phyloP scores from a whole-genome alignment of 2,329 filamentous ascomycete species.

The Fusarium cyanostomum region DNA sequence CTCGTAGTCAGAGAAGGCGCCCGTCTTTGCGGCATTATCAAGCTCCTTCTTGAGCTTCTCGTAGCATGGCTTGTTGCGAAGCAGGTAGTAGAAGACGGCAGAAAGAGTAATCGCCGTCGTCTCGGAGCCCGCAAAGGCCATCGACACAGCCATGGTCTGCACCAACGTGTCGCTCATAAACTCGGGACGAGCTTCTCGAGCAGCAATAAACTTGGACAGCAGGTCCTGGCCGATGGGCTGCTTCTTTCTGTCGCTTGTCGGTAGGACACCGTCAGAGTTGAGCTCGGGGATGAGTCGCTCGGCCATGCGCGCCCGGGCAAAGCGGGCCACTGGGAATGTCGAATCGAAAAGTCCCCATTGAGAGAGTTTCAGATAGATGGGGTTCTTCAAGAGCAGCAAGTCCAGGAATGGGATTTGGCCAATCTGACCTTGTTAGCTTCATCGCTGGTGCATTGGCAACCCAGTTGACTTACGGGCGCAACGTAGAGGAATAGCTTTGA shows the following conservation, averaged over 20 bases:
- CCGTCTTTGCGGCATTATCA: constrained; percentile 64
- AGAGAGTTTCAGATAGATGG: constrained; percentile 73
- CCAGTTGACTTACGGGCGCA: constrained; percentile 62
- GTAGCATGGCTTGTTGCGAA: constrained; percentile 69
- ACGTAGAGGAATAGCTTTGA: constrained; percentile 74
- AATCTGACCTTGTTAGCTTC: constrained; percentile 54
- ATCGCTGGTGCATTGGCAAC: fast-evolving
- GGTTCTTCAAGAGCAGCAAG: constrained; percentile 77
- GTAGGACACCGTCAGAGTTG: constrained; percentile 41
- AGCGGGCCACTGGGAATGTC: constrained; percentile 77
- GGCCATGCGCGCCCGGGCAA: constrained; percentile 73
- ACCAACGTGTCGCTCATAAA: constrained; percentile 78
- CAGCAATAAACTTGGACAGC: constrained; percentile 76
- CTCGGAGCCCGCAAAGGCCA: constrained; percentile 80
- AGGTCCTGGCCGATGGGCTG: constrained; percentile 63
- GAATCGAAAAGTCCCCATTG: constrained; percentile 73
- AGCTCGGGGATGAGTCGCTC: constrained; percentile 66
- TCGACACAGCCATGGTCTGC: constrained; percentile 75
- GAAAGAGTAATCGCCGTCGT: constrained; percentile 80
- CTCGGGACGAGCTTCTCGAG: constrained; percentile 71
- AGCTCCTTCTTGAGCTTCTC: constrained; percentile 68
- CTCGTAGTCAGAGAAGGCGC: constrained; percentile 60
- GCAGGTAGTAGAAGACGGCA: constrained; percentile 77
- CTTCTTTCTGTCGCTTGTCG: constrained; percentile 50
- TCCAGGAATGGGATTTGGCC: constrained; percentile 81